Conservation (phyloP, 192 early-diverging fungal species). For the Funneliformis geosporum region DNA sequence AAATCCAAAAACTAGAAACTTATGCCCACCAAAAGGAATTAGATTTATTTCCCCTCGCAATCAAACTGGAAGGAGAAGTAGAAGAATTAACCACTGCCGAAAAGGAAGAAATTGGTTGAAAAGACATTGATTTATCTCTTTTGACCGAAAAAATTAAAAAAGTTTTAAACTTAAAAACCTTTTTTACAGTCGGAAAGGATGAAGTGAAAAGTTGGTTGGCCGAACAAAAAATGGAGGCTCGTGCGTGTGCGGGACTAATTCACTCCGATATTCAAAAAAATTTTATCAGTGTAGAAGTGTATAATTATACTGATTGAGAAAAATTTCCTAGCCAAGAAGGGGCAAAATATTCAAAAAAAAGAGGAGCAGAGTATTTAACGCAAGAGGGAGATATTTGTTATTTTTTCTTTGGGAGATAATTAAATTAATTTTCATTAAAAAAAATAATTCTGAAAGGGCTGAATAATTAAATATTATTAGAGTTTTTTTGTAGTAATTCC, state of each 20-base stretch:
- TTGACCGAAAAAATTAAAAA: slow-evolving; percentile 69
- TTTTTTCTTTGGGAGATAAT: no score
- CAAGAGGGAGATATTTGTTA: slow-evolving; percentile 25
- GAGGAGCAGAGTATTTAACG: slow-evolving; percentile 4
- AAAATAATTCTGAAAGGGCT: no score
- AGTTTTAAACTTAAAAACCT: slow-evolving; percentile 70
- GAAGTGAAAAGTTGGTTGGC: slow-evolving; percentile 82
- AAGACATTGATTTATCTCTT: slow-evolving; percentile 44
- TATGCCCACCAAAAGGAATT: slow-evolving; percentile 40
- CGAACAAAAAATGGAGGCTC: slow-evolving; percentile 66
- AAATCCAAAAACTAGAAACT: background rate
- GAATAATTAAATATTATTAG: no score
- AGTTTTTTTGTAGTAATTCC: no score
- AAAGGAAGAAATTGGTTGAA: slow-evolving; percentile 41
- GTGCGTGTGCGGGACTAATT: slow-evolving; percentile 65
- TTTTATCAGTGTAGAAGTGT: slow-evolving; percentile 78
- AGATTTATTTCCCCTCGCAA: slow-evolving; percentile 39
- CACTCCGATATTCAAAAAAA: slow-evolving; percentile 75
- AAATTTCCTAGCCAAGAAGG: background rate
- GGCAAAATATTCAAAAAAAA: background rate
- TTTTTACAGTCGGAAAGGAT: slow-evolving; percentile 71
- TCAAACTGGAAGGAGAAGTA: slow-evolving; percentile 46
- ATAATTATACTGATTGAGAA: slow-evolving; percentile 36
- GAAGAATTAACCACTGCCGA: slow-evolving; percentile 47
- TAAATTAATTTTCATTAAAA: no score